Conservation (phyloP, 306 rosid genomes). For the Spatholobus suberectus region DNA sequence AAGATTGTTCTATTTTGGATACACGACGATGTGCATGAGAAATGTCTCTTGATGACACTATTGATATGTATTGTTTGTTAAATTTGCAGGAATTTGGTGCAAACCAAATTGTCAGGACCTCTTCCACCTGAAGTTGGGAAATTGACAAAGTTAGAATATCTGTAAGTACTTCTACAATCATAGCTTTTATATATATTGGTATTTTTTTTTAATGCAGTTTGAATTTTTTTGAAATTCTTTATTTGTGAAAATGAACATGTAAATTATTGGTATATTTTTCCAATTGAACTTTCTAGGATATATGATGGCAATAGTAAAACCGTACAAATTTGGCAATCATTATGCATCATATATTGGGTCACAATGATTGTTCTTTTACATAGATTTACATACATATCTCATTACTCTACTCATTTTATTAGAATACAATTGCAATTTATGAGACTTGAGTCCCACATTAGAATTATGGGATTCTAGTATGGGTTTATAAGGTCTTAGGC, state of each 20-base stretch:
- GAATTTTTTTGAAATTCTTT: neutral
- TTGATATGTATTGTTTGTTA: conserved; percentile 5
- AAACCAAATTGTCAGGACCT: conserved; percentile 80
- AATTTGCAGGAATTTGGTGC: conserved; percentile 50
- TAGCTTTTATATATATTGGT: neutral
- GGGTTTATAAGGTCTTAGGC: too few species aligned
- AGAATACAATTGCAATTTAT: too few species aligned
- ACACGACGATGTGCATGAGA: neutral
- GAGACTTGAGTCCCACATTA: too few species aligned
- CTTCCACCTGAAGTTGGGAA: conserved; percentile 80
- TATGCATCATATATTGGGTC: too few species aligned
- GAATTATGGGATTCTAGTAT: too few species aligned
- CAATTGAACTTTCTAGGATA: neutral
- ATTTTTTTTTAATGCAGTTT: neutral
- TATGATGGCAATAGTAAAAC: conserved; percentile 10
- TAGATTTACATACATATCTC: too few species aligned
- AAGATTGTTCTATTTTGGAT: neutral
- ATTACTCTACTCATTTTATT: too few species aligned
- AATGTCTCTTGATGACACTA: neutral
- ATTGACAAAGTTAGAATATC: conserved; percentile 51
- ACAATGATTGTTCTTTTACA: too few species aligned
- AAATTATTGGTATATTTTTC: neutral
- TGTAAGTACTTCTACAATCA: conserved; percentile 55
- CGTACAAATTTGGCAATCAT: neutral
- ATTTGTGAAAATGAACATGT: neutral